Evolutionary conservation across 2,329 filamentous ascomycete genomes (phyloP), one percentile per base, ranked within the genome.

Genomic region (Boeremia lycopersici): DNA sequence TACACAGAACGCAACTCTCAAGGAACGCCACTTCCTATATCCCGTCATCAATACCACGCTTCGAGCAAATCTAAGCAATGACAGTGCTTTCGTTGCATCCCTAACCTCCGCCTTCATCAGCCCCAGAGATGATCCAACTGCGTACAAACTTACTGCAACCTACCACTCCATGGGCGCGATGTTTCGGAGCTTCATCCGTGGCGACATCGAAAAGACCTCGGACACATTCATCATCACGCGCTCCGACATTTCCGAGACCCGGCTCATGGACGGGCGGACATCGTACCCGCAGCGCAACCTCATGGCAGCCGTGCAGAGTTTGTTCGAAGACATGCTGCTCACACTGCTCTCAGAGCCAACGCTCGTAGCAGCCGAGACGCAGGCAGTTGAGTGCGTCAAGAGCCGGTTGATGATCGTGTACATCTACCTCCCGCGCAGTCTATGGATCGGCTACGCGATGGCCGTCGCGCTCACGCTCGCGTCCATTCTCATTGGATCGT

Each of bases 271-370:
- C 38, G 40, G 63, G 4, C 48, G 44, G 7, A 69, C 64, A 0
- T 66, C 66, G 0, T 73, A 74, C 39, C 69, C 73, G 1, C 53
- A 70, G 7, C 12, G 45, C 2, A 59, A 74, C 26, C 53, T 75
- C 3, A 69, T 65, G 57, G 60, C 55, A 1, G 59, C 64, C 38
- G 57, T 74, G 11, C 73, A 74, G 31, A 38, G 48, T 11, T 45
- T 74, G 0, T 75, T 72, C 48, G 73, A 76, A 56, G 73, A 76
- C 39, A 74, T 76, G 56, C 58, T 76, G 2, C 59, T 76, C 55
- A 70, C 70, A 0, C 61, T 76, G 2, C 65, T 76, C 15, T 67
- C 61, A 13, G 73, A 76, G 19, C 69, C 69, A 0, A 64, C 65
- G 1, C 62, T 76, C 4, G 60, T 71, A 11, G 53, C 72, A 15